Evolutionary conservation across 73 alveolate genomes (phyloP).

Genomic region (Symbiodinium natans): DNA sequence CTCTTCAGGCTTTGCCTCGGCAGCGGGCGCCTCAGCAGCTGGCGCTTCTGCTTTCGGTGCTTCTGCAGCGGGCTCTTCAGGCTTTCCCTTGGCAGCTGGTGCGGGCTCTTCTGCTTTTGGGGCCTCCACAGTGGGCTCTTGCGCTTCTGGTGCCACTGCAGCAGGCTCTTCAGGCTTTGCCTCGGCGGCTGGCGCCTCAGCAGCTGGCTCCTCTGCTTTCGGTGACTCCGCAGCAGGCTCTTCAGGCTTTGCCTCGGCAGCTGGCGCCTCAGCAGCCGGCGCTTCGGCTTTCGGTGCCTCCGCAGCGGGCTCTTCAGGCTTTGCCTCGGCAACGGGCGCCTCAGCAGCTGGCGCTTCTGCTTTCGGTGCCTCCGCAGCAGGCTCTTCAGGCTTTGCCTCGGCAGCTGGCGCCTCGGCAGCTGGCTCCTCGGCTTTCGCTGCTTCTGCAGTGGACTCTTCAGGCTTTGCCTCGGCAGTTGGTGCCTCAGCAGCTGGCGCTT

Average conservation of each 20-base stretch:
- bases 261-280: no score
- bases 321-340: not conserved
- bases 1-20: no score
- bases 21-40: no score
- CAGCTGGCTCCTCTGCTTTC: not conserved
- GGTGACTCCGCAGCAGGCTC: not conserved
- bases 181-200: not conserved
- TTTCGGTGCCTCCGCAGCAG: not conserved
- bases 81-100: not conserved
- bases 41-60: not conserved
- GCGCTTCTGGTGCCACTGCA: no score
- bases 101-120: not conserved
- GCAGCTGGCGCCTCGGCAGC: not conserved
- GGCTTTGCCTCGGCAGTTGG: no score
- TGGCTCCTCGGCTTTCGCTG: not conserved
- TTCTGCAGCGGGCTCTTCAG: not conserved
- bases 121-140: not conserved
- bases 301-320: not conserved
- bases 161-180: no score
- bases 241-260: not conserved
- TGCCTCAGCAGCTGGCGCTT: no score
- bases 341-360: not conserved
- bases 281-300: not conserved
- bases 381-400: no score
- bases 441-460: no score